These are phyloP conservation scores for Hordeum vulgare DNA, from an alignment of 176 grass and related monocot genomes.

Conservation along the genomic window MorexV3_pseudomolecules_assembly NC_058518.1:5709769-5710268, in stretches of 20 bases:
- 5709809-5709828: not conserved
- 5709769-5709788: not conserved
- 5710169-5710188: not conserved
- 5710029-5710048: conserved; percentile 61
- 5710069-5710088: conserved; percentile 77
- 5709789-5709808: not conserved
- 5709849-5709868: not conserved
- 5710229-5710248: not conserved
- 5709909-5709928: not conserved
- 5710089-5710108: conserved; percentile 70
- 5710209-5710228: not conserved
- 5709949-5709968: conserved; percentile 67
- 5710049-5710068: conserved; percentile 57
- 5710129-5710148: not conserved
- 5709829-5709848: not conserved
- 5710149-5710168: not conserved
- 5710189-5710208: not conserved
- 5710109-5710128: no score
- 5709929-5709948: not conserved
- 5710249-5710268: not conserved
- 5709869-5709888: not conserved
- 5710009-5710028: conserved; percentile 60
- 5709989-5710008: conserved; percentile 66
- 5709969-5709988: conserved; percentile 55
- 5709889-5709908: not conserved